A percentile compares a stretch with the other conserved stretches of the same genome.
Conservation (phyloP, 371 early-diverging fungal genomes). For the Dichotomocladium elegans region DNA sequence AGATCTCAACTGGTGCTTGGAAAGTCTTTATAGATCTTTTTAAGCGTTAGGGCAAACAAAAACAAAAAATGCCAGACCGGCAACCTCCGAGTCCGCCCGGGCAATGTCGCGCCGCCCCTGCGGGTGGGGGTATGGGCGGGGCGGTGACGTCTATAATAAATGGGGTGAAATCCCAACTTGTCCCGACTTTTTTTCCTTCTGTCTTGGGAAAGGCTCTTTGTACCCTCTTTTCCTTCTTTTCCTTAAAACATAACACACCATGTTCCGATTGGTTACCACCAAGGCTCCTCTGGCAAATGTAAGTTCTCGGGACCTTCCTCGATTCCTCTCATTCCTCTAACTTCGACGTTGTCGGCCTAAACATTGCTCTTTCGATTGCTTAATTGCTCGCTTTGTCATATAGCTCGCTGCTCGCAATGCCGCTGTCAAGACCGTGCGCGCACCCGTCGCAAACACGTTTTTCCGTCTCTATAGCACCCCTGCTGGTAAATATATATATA, state of each 20-base stretch:
- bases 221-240: slow-evolving; percentile 33
- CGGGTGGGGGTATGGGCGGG: neutral
- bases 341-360: neutral
- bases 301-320: too few relatives aligned
- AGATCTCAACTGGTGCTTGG: too few relatives aligned
- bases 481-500: slow-evolving; percentile 35
- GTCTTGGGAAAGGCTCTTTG: slow-evolving; percentile 17
- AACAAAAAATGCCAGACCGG: too few relatives aligned
- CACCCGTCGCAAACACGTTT: slow-evolving; percentile 52
- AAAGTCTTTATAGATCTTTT: too few relatives aligned
- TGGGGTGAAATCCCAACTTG: neutral
- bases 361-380: neutral
- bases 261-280: slow-evolving; percentile 59
- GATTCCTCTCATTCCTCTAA: too few relatives aligned
- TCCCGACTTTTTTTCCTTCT: slow-evolving; percentile 6
- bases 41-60: too few relatives aligned
- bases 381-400: neutral
- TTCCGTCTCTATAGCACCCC: slow-evolving; percentile 59
- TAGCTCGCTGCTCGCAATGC: slow-evolving; percentile 61
- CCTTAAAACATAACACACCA: slow-evolving; percentile 16
- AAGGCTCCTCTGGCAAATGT: slow-evolving; percentile 61
- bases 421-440: slow-evolving; percentile 44
- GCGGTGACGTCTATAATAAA: neutral
- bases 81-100: too few relatives aligned
- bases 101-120: too few relatives aligned